These are phyloP conservation scores for Leucaena leucocephala DNA, from an alignment of 306 rosid species.

Conservation along the genomic window DNA sequence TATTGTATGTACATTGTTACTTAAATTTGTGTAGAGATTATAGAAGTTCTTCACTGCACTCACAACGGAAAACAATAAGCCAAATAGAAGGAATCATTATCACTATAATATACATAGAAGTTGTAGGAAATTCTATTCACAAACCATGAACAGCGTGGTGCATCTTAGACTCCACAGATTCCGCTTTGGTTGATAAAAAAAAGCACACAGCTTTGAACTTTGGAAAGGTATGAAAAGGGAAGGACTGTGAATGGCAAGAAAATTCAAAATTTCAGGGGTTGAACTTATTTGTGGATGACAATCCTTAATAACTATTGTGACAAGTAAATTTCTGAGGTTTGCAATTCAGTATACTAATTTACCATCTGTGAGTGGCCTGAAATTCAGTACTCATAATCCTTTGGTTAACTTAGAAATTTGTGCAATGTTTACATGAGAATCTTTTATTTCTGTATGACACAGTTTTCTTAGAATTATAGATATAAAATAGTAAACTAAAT, in stretches of 20 bases:
- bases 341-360: neutral
- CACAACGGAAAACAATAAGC: neutral
- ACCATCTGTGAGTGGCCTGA: neutral
- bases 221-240: neutral
- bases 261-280: neutral
- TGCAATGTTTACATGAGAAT: neutral
- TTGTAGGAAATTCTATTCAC: neutral
- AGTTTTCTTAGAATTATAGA: neutral
- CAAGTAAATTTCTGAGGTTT: constrained; percentile 3
- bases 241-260: constrained; percentile 4
- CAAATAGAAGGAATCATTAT: neutral
- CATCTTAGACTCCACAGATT: neutral
- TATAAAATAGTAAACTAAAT: neutral
- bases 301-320: neutral
- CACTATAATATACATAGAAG: neutral
- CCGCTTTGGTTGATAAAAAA: neutral
- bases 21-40: neutral
- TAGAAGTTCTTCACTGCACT: neutral
- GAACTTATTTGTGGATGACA: neutral
- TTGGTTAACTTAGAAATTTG: neutral
- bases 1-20: neutral
- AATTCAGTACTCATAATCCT: neutral
- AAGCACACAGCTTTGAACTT: neutral
- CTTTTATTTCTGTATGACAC: neutral
- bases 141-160: neutral